phyloP scores from a whole-genome alignment of 2,329 filamentous ascomycete species.

The Sarocladium brachiariae region DNA sequence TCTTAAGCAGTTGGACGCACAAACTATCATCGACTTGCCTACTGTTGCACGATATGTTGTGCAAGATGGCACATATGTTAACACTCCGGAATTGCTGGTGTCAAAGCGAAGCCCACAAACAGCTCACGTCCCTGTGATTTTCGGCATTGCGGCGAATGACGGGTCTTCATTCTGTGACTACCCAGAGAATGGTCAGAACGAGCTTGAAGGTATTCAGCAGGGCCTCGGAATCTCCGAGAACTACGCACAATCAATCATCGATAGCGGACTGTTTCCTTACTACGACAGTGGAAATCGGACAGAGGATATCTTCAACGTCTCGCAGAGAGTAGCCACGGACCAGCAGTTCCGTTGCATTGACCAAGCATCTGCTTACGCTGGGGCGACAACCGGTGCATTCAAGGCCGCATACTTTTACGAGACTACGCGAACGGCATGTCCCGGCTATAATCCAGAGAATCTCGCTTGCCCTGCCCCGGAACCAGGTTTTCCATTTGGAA shows the following conservation, averaged over 20 bases:
- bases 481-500: background rate
- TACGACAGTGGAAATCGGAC: background rate
- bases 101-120: background rate
- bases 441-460: background rate
- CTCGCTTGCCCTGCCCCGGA: background rate
- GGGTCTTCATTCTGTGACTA: background rate
- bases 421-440: background rate
- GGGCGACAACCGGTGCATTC: background rate
- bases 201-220: background rate
- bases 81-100: background rate
- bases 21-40: background rate
- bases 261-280: background rate
- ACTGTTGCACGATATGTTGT: background rate
- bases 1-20: background rate
- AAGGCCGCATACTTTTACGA: background rate
- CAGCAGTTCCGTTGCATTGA: background rate
- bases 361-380: background rate
- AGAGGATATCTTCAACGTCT: background rate
- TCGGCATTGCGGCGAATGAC: background rate
- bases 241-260: background rate
- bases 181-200: background rate
- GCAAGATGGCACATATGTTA: background rate
- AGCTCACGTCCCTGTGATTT: background rate
- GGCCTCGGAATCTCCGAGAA: background rate
- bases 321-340: background rate